Conservation (phyloP, 306 rosid species). For the Dryas alaskensis region DNA sequence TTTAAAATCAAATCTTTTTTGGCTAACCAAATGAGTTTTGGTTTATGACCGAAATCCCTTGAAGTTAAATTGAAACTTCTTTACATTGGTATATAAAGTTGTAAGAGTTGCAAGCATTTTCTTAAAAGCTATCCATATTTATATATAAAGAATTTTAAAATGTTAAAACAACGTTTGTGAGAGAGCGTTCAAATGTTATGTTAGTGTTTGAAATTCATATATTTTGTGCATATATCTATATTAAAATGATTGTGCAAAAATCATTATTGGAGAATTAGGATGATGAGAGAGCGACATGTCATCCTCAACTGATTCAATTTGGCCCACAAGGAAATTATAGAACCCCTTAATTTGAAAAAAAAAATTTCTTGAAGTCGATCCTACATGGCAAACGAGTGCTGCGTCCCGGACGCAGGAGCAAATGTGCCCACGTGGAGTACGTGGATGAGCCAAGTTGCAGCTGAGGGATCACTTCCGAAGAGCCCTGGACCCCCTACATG, state of each 20-base stretch:
- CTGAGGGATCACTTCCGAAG: slow-evolving; percentile 21
- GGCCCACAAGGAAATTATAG: slow-evolving; percentile 32
- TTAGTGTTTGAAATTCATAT: too few species aligned
- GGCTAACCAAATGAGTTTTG: too few species aligned
- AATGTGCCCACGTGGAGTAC: slow-evolving; percentile 42
- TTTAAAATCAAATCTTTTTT: too few species aligned
- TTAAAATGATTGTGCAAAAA: neutral
- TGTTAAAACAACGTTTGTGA: too few species aligned
- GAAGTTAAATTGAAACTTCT: too few species aligned
- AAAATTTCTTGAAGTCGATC: neutral
- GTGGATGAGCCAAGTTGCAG: slow-evolving; percentile 26
- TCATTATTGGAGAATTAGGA: slow-evolving; percentile 10
- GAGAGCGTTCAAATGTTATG: too few species aligned
- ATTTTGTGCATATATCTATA: too few species aligned
- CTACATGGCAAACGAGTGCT: slow-evolving; percentile 28
- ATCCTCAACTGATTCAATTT: slow-evolving; percentile 30
- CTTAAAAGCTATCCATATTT: too few species aligned
- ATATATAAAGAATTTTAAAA: too few species aligned
- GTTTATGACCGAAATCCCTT: too few species aligned
- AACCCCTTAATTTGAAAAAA: slow-evolving; percentile 10
- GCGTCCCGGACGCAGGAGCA: slow-evolving; percentile 26
- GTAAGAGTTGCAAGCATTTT: too few species aligned
- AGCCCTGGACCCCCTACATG: slow-evolving; percentile 24
- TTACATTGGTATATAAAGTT: too few species aligned
- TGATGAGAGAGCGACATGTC: slow-evolving; percentile 31